Evolutionary conservation across 2,329 filamentous ascomycete species (phyloP).

Genomic region (Pseudogymnoascus sp.): DNA sequence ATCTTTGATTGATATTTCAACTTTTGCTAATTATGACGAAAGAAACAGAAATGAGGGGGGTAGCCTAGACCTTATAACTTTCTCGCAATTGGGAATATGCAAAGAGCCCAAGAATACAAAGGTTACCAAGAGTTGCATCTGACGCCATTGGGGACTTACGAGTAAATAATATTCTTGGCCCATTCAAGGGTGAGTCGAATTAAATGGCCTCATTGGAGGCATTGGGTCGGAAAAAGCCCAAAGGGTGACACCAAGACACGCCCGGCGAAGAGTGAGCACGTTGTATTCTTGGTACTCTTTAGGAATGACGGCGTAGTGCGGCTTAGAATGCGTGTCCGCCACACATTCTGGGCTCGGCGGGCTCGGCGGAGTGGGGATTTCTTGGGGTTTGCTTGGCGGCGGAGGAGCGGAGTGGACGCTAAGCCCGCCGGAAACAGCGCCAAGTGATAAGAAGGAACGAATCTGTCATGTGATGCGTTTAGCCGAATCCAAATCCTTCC

Average conservation of each 20-base stretch:
- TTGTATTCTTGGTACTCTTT: constrained; percentile 3
- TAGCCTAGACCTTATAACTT: background rate
- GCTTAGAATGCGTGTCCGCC: background rate
- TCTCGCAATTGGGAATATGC: background rate
- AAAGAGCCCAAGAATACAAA: background rate
- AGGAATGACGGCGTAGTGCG: background rate
- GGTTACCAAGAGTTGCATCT: constrained; percentile 1
- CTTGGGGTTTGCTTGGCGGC: background rate
- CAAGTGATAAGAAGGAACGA: background rate
- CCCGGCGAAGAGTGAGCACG: background rate
- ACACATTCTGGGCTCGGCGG: background rate
- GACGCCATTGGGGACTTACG: background rate
- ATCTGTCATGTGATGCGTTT: background rate
- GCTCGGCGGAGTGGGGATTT: background rate
- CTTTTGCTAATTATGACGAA: background rate
- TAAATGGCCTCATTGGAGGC: background rate
- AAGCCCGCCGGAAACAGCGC: background rate
- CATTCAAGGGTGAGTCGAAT: background rate
- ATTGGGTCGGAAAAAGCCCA: background rate
- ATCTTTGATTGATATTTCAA: background rate
- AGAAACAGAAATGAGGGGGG: constrained; percentile 1
- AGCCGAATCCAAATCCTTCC: background rate
- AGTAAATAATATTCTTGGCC: constrained; percentile 3
- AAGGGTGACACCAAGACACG: background rate
- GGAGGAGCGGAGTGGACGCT: background rate